Percentiles rank a stretch among this genome's conserved stretches.
These are phyloP conservation scores for Ceratorhiza oryzae-sativae DNA, from an alignment of 1,284 basidiomycete species.

Conservation along the genomic window DNA sequence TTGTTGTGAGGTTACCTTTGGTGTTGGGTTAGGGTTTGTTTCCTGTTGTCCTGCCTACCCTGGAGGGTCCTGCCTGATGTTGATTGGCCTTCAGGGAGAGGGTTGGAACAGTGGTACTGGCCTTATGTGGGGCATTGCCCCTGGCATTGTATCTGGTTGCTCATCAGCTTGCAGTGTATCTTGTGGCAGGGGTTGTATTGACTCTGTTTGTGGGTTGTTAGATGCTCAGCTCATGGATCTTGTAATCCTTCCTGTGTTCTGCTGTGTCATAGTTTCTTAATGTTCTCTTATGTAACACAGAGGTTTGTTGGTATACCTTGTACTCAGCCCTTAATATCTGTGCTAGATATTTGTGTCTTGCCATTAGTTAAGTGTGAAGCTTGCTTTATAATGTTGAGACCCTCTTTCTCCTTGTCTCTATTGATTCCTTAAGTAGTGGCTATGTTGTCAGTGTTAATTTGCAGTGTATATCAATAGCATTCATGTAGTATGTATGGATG, in stretches of 20 bases:
- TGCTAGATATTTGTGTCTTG: background rate
- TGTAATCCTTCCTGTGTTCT: background rate
- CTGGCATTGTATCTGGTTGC: too few species aligned
- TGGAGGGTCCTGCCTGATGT: too few species aligned
- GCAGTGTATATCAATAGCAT: background rate
- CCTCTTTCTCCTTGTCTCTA: background rate
- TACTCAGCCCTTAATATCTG: slow-evolving; percentile 3
- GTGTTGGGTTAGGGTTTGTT: too few species aligned
- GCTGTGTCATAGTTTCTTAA: background rate
- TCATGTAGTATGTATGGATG: background rate
- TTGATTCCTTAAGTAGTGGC: background rate
- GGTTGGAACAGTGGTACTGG: too few species aligned
- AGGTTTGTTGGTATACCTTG: background rate
- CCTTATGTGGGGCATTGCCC: too few species aligned
- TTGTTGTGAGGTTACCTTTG: too few species aligned
- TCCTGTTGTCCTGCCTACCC: too few species aligned
- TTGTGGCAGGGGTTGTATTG: too few species aligned
- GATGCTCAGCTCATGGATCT: background rate
- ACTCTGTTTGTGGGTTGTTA: background rate
- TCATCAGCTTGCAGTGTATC: too few species aligned
- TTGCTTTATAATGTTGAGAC: background rate
- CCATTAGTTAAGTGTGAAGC: background rate
- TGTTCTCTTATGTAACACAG: slow-evolving; percentile 1
- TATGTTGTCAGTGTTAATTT: background rate
- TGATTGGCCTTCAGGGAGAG: too few species aligned